These are phyloP conservation scores for Paecilomyces sp. DNA, from an alignment of 2,329 filamentous ascomycete species.

Conservation along the genomic window DNA sequence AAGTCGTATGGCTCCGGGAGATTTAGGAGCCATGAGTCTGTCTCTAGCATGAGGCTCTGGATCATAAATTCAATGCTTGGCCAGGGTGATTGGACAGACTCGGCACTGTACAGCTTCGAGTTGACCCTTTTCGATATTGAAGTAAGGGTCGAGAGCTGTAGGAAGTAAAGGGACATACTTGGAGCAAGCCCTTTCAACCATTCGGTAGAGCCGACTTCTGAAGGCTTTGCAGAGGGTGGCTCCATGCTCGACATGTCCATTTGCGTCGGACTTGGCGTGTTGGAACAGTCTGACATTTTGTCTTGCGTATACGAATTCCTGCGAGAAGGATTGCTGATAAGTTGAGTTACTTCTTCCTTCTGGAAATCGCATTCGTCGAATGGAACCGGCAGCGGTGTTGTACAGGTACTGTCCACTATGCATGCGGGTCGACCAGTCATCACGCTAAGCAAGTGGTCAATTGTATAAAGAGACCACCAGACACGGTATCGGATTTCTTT, in stretches of 20 bases:
- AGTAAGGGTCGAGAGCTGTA: slow-evolving; percentile 29
- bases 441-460: slow-evolving; percentile 36
- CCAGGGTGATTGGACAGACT: slow-evolving; percentile 28
- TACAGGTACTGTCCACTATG: slow-evolving; percentile 34
- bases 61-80: slow-evolving; percentile 32
- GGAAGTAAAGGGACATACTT: slow-evolving; percentile 34
- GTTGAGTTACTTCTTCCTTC: slow-evolving; percentile 20
- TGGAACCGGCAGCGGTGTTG: slow-evolving; percentile 34
- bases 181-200: slow-evolving; percentile 30
- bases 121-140: slow-evolving; percentile 32
- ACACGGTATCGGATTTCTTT: slow-evolving; percentile 39
- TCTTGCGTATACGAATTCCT: slow-evolving; percentile 14
- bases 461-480: slow-evolving; percentile 38
- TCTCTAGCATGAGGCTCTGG: slow-evolving; percentile 27
- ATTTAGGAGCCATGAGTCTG: slow-evolving; percentile 34
- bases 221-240: slow-evolving; percentile 6
- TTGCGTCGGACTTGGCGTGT: slow-evolving; percentile 11
- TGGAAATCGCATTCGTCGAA: slow-evolving; percentile 35
- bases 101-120: slow-evolving; percentile 32
- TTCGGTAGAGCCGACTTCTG: slow-evolving; percentile 18
- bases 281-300: slow-evolving; percentile 14
- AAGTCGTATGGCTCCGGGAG: slow-evolving; percentile 34
- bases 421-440: slow-evolving; percentile 40
- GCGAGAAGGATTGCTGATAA: slow-evolving; percentile 19
- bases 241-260: slow-evolving; percentile 12